These are phyloP conservation scores for Diaporthe aspalathi DNA, from an alignment of 2,329 filamentous ascomycete species.

Conservation along the genomic window DNA sequence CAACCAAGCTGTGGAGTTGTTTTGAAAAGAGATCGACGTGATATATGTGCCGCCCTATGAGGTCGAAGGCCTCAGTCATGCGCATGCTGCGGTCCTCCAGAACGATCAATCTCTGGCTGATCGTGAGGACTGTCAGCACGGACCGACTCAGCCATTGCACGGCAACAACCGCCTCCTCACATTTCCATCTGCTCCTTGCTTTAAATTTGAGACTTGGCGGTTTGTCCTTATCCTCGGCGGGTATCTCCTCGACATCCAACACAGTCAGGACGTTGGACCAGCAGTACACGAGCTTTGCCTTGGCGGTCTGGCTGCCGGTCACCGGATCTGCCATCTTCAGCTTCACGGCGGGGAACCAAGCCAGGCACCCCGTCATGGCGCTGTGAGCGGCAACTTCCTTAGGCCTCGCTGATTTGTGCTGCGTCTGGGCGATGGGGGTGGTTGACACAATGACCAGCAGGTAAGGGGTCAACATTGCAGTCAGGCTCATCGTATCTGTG, in stretches of 20 bases:
- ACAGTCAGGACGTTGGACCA: slow-evolving; percentile 99
- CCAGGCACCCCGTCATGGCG: slow-evolving; percentile 90
- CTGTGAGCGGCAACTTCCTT: slow-evolving; percentile 92
- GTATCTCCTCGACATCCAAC: slow-evolving; percentile 83
- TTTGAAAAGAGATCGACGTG: slow-evolving; percentile 90
- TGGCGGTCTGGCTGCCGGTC: slow-evolving; percentile 76
- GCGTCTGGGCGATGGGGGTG: slow-evolving; percentile 93
- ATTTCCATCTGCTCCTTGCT: slow-evolving; percentile 88
- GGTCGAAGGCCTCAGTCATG: slow-evolving; percentile 93
- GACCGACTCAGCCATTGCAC: slow-evolving; percentile 97
- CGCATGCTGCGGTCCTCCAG: slow-evolving; percentile 90
- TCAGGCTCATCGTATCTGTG: slow-evolving; percentile 88
- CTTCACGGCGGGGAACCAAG: slow-evolving; percentile 97
- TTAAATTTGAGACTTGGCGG: slow-evolving; percentile 83
- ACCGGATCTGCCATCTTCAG: slow-evolving; percentile 80
- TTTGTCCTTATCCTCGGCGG: slow-evolving; percentile 77
- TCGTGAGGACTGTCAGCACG: slow-evolving; percentile 89
- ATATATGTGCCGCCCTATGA: slow-evolving; percentile 92
- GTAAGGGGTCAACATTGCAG: slow-evolving; percentile 95
- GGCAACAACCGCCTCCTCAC: slow-evolving; percentile 94
- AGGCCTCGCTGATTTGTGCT: slow-evolving; percentile 91
- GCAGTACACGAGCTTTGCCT: slow-evolving; percentile 93
- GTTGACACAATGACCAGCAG: slow-evolving; percentile 97
- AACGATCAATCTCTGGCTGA: slow-evolving; percentile 92
- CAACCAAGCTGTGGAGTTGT: slow-evolving; percentile 86